Evolutionary conservation across 139 green algal species (phyloP).

Genomic region (Ulvella scutata): DNA sequence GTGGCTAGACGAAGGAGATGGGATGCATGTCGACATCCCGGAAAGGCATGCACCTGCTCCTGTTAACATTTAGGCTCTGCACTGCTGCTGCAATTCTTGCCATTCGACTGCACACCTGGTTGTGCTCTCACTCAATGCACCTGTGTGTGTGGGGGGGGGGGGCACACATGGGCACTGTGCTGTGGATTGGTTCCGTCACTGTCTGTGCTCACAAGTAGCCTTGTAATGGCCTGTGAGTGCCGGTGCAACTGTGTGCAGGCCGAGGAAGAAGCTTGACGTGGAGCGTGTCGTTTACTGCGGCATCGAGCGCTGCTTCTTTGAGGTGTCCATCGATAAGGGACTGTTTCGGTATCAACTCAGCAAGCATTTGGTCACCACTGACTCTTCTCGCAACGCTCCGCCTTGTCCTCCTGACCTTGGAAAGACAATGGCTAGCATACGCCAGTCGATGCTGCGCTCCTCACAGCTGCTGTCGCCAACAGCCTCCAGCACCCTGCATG

Average conservation of each 20-base stretch:
- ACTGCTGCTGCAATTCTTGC: no score
- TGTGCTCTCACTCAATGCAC: no score
- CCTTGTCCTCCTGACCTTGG: not conserved
- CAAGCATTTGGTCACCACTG: not conserved
- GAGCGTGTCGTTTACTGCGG: not conserved
- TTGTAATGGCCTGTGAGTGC: no score
- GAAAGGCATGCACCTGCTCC: no score
- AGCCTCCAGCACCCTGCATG: no score
- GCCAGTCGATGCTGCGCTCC: not conserved
- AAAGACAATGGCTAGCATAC: not conserved
- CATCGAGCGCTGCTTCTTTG: not conserved
- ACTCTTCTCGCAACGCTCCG: not conserved
- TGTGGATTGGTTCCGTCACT: no score
- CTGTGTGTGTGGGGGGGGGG: no score
- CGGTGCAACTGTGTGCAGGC: not conserved
- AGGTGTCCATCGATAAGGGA: not conserved
- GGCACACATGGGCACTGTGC: no score
- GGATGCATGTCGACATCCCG: conserved; percentile 23
- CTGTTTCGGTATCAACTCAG: not conserved
- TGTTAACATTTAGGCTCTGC: no score
- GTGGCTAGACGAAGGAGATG: conserved; percentile 33
- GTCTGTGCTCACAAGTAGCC: no score
- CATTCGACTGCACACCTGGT: no score
- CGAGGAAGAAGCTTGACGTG: not conserved
- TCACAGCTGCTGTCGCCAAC: not conserved